Evolutionary conservation across 352 stramenopile species (phyloP).

Genomic region (Globisporangium irregulare): DNA sequence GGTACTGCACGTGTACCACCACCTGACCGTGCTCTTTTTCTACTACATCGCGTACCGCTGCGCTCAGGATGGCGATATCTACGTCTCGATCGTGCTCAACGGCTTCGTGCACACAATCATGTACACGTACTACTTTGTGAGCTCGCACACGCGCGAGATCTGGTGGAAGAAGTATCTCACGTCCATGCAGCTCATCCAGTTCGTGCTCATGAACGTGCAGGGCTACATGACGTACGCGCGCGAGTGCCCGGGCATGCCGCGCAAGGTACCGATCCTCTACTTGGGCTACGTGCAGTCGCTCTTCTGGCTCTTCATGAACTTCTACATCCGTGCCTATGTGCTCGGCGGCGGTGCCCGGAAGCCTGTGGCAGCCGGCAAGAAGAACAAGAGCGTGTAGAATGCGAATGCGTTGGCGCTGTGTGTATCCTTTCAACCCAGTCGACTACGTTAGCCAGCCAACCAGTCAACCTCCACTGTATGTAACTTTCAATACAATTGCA

Average conservation of each 20-base stretch:
- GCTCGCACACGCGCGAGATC: constrained; percentile 95
- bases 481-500: not conserved
- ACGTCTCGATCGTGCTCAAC: constrained; percentile 95
- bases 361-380: not conserved
- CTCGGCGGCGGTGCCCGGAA: not conserved
- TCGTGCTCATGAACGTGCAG: constrained; percentile 84
- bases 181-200: constrained; percentile 94
- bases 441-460: not conserved
- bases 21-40: constrained; percentile 61
- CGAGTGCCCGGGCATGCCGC: constrained; percentile 81
- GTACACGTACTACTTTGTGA: constrained; percentile 99
- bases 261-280: constrained; percentile 87
- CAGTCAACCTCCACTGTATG: not conserved
- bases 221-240: constrained; percentile 77
- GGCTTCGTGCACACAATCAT: constrained; percentile 98
- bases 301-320: constrained; percentile 96
- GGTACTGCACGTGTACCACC: constrained; percentile 98
- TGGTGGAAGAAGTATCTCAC: constrained; percentile 98
- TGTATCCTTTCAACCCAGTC: not conserved
- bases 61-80: constrained; percentile 91
- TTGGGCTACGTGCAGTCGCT: constrained; percentile 95
- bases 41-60: constrained; percentile 75
- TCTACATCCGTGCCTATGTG: constrained; percentile 82
- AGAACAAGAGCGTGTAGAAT: not conserved
- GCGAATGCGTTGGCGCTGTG: not conserved